Evolutionary conservation across 305 asterid genomes (phyloP).

Genomic region (Plantago rigida): DNA sequence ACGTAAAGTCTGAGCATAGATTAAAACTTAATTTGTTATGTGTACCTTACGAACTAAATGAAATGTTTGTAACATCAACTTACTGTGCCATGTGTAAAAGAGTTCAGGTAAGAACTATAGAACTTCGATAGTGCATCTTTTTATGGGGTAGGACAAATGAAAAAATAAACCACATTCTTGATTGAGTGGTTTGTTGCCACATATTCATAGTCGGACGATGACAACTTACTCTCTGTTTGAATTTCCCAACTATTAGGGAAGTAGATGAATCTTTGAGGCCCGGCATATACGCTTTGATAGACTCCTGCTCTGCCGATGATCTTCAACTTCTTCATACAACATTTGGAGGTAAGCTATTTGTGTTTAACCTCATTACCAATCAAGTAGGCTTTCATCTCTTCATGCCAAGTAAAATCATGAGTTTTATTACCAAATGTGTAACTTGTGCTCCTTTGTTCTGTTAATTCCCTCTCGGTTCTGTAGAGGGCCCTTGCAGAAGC

Average conservation of each 20-base stretch:
- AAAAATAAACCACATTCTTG: background rate
- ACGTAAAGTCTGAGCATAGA: conserved; percentile 11
- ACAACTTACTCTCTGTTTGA: conserved; percentile 4
- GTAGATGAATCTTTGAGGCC: conserved; percentile 77
- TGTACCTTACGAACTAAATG: no score
- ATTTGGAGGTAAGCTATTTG: conserved; percentile 60
- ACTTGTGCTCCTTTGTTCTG: conserved; percentile 4
- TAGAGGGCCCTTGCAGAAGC: conserved; percentile 95
- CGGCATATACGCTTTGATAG: conserved; percentile 72
- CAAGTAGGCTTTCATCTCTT: background rate
- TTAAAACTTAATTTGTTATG: background rate
- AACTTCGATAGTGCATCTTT: no score
- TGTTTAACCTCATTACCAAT: conserved; percentile 10
- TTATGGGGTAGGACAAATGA: background rate
- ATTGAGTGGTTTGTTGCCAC: no score
- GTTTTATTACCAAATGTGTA: conserved; percentile 8
- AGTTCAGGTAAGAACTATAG: no score
- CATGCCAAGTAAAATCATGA: background rate
- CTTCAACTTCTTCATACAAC: conserved; percentile 73
- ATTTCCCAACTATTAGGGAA: conserved; percentile 43
- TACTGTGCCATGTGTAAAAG: no score
- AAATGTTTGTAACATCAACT: background rate
- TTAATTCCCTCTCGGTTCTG: conserved; percentile 18
- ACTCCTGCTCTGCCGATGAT: conserved; percentile 68
- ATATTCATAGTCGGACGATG: no score